A percentile compares a stretch with the other conserved stretches of the same genome.
Conservation (phyloP, 2,329 filamentous ascomycete species). For the Penicillium sp. region DNA sequence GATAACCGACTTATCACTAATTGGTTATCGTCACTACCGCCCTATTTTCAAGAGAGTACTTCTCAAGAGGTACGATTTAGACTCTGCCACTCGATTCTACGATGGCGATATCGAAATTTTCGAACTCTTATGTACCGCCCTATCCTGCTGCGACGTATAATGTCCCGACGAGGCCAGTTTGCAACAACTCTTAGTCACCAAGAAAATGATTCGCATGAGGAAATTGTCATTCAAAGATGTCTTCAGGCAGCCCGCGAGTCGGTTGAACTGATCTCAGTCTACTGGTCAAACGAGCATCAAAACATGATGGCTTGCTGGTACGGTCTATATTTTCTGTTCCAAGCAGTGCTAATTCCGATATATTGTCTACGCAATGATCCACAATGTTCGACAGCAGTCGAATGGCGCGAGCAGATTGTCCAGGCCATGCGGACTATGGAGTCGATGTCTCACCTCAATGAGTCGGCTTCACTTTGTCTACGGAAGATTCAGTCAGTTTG, state of each 20-base stretch:
- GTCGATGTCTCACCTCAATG: conserved; percentile 24
- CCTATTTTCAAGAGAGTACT: conserved; percentile 32
- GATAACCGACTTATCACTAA: conserved; percentile 31
- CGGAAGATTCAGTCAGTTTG: conserved; percentile 19
- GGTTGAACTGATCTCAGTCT: conserved; percentile 33
- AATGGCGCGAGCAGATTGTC: conserved; percentile 23
- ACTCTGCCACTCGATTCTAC: conserved; percentile 32
- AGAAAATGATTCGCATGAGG: conserved; percentile 11
- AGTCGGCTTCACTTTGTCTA: conserved; percentile 22
- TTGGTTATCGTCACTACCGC: conserved; percentile 32
- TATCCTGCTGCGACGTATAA: conserved; percentile 28
- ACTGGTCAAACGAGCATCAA: conserved; percentile 29
- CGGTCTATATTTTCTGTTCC: conserved; percentile 40
- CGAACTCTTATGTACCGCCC: conserved; percentile 41
- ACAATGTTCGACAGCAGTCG: conserved; percentile 8
- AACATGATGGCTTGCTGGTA: conserved; percentile 38
- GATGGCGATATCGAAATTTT: conserved; percentile 38
- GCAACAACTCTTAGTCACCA: neutral
- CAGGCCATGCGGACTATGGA: conserved; percentile 24
- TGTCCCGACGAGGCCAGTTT: conserved; percentile 10
- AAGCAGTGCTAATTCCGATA: conserved; percentile 35
- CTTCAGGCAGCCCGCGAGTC: conserved; percentile 34
- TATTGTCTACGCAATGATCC: conserved; percentile 21
- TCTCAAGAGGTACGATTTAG: conserved; percentile 23
- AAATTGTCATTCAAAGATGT: conserved; percentile 29